Evolutionary conservation across 164 flowering plant species (phyloP).

Genomic region (Liquidambar formosana): DNA sequence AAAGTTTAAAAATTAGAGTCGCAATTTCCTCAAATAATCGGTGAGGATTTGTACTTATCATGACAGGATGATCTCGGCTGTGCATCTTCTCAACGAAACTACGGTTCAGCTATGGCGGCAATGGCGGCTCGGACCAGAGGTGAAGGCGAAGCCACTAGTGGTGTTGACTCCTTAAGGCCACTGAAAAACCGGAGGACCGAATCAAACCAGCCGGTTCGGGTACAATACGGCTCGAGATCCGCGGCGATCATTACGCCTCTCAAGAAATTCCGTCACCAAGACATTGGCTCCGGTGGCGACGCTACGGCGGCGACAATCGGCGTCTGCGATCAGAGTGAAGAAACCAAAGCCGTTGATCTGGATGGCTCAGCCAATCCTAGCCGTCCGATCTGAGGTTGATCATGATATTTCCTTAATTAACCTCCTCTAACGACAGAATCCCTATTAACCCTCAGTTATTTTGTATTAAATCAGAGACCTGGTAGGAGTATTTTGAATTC

Average conservation of each 20-base stretch:
- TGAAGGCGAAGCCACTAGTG: neutral
- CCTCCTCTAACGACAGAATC: neutral
- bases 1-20: neutral
- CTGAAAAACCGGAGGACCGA: slow-evolving; percentile 9
- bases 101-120: neutral
- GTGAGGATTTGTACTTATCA: neutral
- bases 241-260: neutral
- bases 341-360: slow-evolving; percentile 12
- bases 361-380: neutral
- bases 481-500: too few relatives aligned
- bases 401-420: neutral
- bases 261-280: slow-evolving; percentile 1
- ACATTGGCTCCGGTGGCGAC: slow-evolving; percentile 11
- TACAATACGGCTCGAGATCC: neutral
- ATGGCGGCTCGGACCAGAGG: neutral
- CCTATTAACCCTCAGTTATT: neutral
- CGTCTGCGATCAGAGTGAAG: slow-evolving; percentile 4
- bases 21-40: neutral
- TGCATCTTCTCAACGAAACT: slow-evolving; percentile 4
- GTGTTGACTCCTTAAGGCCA: slow-evolving; percentile 1
- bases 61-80: slow-evolving; percentile 3
- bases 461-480: too few relatives aligned
- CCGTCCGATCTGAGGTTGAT: slow-evolving; percentile 18
- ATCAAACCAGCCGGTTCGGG: neutral
- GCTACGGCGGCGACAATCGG: neutral